These are phyloP conservation scores for Pistacia atlantica DNA, from an alignment of 345 rosid species.

Conservation along the genomic window DNA sequence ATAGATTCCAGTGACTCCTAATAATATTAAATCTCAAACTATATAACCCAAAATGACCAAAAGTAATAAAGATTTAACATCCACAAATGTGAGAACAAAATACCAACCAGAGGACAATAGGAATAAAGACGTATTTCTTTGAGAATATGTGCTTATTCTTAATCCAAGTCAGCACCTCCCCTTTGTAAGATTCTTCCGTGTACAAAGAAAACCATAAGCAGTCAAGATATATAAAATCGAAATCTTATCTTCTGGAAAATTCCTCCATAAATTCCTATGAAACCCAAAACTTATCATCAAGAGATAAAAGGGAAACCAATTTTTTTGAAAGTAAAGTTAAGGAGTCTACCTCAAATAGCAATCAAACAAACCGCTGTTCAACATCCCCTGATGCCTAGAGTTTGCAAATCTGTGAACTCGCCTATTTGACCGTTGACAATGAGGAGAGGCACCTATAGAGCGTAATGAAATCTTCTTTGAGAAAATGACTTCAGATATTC, in stretches of 20 bases:
- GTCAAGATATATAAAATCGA: constrained; percentile 36
- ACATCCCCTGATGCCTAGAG: constrained; percentile 16
- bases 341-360: constrained; percentile 20
- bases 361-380: constrained; percentile 24
- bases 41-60: background rate
- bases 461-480: background rate
- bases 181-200: constrained; percentile 31
- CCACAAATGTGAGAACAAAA: background rate
- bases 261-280: constrained; percentile 34
- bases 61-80: background rate
- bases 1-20: constrained; percentile 56
- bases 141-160: constrained; percentile 37
- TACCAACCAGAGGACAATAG: constrained; percentile 44
- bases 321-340: background rate
- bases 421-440: background rate
- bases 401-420: background rate
- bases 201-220: constrained; percentile 44
- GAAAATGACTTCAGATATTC: too few species aligned
- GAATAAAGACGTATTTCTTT: constrained; percentile 51
- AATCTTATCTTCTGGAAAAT: constrained; percentile 34
- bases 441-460: constrained; percentile 1
- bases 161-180: constrained; percentile 42
- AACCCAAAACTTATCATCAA: background rate
- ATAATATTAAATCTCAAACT: background rate
- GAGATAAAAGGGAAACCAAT: background rate